These are phyloP conservation scores for Coemansia furcata DNA, from an alignment of 192 early-diverging fungal genomes.

Conservation along the genomic window DNA sequence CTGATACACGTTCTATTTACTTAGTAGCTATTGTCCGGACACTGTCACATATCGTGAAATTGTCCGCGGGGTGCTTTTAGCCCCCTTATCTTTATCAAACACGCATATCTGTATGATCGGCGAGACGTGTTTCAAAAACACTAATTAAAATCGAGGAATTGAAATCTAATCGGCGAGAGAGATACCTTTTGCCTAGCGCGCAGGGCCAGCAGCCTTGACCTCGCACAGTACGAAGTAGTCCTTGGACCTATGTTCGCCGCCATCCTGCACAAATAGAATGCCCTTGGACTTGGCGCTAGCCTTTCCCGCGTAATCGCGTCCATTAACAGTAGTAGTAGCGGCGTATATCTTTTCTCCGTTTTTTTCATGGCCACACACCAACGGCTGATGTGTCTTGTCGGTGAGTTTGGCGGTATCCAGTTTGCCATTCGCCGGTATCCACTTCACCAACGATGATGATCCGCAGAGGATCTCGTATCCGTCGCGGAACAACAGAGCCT, in stretches of 20 bases:
- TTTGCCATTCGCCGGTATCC: slow-evolving; percentile 15
- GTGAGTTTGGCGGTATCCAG: slow-evolving; percentile 9
- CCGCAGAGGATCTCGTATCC: slow-evolving; percentile 41
- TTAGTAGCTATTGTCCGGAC: background rate
- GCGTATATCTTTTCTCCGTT: slow-evolving; percentile 55
- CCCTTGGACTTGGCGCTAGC: slow-evolving; percentile 38
- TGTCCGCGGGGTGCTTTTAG: background rate
- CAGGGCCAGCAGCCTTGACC: background rate
- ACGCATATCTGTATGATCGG: background rate
- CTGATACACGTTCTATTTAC: background rate
- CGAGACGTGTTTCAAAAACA: background rate
- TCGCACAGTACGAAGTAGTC: slow-evolving; percentile 59
- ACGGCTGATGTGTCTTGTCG: slow-evolving; percentile 8
- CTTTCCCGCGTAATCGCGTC: slow-evolving; percentile 46
- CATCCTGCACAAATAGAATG: slow-evolving; percentile 50
- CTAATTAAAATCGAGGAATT: background rate
- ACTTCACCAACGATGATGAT: slow-evolving; percentile 4
- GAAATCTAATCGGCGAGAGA: background rate
- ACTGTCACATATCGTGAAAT: background rate
- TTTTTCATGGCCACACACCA: slow-evolving; percentile 53
- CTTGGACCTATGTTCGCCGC: slow-evolving; percentile 50
- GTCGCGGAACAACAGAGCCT: slow-evolving; percentile 28
- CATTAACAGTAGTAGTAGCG: slow-evolving; percentile 45
- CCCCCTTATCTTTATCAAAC: background rate
- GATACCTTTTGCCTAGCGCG: background rate